Evolutionary conservation across 257 asterid genomes (phyloP), one percentile per base, ranked within the genome.

Genomic region (Lycium barbarum): DNA sequence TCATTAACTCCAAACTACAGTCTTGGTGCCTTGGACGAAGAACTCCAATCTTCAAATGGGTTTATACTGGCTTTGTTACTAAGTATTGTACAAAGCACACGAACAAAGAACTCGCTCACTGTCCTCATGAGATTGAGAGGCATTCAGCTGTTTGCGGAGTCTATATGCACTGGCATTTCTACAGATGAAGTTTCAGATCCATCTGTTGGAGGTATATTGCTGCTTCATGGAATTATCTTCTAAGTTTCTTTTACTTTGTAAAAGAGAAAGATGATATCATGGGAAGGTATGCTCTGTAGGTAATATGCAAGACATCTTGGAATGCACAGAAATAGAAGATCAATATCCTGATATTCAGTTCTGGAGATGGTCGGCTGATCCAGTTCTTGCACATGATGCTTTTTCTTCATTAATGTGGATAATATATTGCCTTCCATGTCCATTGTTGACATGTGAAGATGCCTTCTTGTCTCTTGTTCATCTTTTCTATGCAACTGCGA

Each of bases 381-480:
- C 99, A 83, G 85, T 95, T 86, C 93, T 97, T 73, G 92, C 94
- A 58, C 92, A 84, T 55, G 97, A 97, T 90, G 90, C 98, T 78
- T 97, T 97, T 93, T 93, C 98, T 80, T 95, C 98, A 62, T 88
- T 97, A 55, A 97, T 94, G 99, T 97, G 98, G 99, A 88, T 90
- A 13, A 90, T 97, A 33, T 97, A 93, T 92, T 95, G 99, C 88
- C 98, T 97, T 83, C 99, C 99, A 20, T 72, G 91, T 86, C 96
- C 96, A 79, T 88, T 93, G 57, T 81, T 94, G 84, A 91, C 92
- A 63, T 94, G 98, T 95, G 86, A 91, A 90, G 91, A 95, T 78
- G 91, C 99, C 61, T 93, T 83, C 87, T 81, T 91, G 79, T 90
- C 95, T 85, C 98, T 95, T 88, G 96, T 97, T 84, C 98, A 95